These are phyloP conservation scores for Linnemannia zychae DNA, from an alignment of 192 early-diverging fungal genomes.

Conservation along the genomic window DNA sequence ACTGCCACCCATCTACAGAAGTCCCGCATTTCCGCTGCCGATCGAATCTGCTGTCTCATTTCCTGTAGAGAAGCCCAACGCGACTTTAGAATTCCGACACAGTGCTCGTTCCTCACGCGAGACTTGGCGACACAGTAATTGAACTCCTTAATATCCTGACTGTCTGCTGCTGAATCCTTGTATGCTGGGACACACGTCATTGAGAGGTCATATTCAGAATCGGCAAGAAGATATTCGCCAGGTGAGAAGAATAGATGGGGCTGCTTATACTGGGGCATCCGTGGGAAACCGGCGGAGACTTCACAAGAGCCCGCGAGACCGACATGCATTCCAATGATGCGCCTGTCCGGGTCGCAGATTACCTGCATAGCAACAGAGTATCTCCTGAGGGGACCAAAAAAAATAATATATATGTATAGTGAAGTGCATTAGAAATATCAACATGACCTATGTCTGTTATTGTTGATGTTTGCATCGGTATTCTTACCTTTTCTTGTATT, in stretches of 20 bases:
- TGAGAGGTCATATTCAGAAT: conserved; percentile 23
- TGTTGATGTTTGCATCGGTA: too few relatives aligned
- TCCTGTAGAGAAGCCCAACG: conserved; percentile 25
- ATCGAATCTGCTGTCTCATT: conserved; percentile 31
- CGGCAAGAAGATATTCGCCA: conserved; percentile 24
- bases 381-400: too few relatives aligned
- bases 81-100: conserved; percentile 30
- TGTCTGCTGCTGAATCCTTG: conserved; percentile 17
- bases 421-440: background rate
- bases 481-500: conserved; percentile 25
- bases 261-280: conserved; percentile 6
- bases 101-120: conserved; percentile 20
- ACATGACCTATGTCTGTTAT: too few relatives aligned
- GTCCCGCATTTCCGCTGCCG: background rate
- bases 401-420: background rate
- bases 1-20: conserved; percentile 16
- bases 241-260: background rate
- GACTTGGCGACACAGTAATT: conserved; percentile 27
- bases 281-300: conserved; percentile 10
- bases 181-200: conserved; percentile 19
- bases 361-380: conserved; percentile 33
- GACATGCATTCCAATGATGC: conserved; percentile 13
- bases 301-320: conserved; percentile 24
- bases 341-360: conserved; percentile 30
- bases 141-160: conserved; percentile 13